phyloP scores from a whole-genome alignment of 2,329 filamentous ascomycete species.

The Colletotrichum spinosum region DNA sequence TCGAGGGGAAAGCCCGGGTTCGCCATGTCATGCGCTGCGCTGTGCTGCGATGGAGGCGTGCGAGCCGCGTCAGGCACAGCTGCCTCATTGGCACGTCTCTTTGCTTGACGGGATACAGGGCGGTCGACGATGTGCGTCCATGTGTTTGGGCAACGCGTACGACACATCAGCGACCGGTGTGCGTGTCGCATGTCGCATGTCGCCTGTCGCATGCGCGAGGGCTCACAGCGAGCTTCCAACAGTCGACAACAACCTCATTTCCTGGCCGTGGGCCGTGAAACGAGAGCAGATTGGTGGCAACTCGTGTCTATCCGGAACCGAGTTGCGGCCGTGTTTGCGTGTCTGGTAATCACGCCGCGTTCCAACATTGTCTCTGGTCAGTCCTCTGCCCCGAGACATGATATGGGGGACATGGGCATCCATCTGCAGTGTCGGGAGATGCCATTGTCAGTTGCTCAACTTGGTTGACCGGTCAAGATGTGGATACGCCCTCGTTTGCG shows the following conservation, averaged over 20 bases:
- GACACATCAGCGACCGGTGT: too few relatives aligned
- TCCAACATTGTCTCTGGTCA: not conserved
- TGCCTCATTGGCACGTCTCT: conserved; percentile 29
- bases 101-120: too few relatives aligned
- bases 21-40: not conserved
- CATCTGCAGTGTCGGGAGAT: conserved; percentile 2
- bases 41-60: not conserved
- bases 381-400: not conserved
- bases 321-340: not conserved
- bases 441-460: conserved; percentile 17
- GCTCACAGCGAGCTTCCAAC: too few relatives aligned
- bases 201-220: too few relatives aligned
- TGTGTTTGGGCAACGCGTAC: too few relatives aligned
- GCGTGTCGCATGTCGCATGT: too few relatives aligned
- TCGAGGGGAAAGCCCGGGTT: not conserved
- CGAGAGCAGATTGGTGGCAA: not conserved
- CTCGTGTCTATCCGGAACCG: conserved; percentile 1
- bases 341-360: too few relatives aligned
- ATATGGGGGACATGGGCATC: too few relatives aligned
- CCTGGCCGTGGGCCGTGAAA: too few relatives aligned
- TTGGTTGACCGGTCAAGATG: conserved; percentile 35
- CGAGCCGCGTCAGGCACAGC: conserved; percentile 21
- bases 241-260: too few relatives aligned
- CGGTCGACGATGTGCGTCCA: too few relatives aligned
- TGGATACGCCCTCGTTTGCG: conserved; percentile 24